A percentile compares a stretch with the other conserved stretches of the same genome.
phyloP scores from a whole-genome alignment of 148 eudicot genomes.

The Pouteria glomerata region DNA sequence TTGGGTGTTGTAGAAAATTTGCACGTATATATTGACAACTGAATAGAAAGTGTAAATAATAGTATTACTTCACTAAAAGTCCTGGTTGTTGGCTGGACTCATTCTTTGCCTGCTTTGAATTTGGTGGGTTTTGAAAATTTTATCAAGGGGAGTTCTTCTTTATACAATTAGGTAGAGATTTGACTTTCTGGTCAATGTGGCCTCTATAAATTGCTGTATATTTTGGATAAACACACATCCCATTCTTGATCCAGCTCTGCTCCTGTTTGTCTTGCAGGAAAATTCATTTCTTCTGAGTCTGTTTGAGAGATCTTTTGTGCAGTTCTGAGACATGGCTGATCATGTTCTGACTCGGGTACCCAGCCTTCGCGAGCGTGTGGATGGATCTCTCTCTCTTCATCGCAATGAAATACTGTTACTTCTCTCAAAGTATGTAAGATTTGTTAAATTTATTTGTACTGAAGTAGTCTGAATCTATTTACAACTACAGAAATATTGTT shows the following conservation, averaged over 20 bases:
- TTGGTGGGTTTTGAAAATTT: conserved; percentile 4
- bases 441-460: no score
- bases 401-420: conserved; percentile 66
- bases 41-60: no score
- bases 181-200: conserved; percentile 1
- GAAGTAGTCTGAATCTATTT: no score
- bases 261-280: conserved; percentile 21
- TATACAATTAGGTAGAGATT: conserved; percentile 7
- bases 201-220: background rate
- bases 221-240: conserved; percentile 5
- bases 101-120: no score
- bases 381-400: conserved; percentile 55
- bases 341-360: conserved; percentile 59
- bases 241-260: no score
- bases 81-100: no score
- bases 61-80: no score
- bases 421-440: conserved; percentile 45
- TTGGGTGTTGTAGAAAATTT: no score
- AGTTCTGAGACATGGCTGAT: conserved; percentile 43
- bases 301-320: conserved; percentile 7
- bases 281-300: no score
- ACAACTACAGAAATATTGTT: no score
- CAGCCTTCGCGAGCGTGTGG: conserved; percentile 74
- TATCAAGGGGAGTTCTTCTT: no score
- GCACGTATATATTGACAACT: no score